These are phyloP conservation scores for Calonectria pseudoreteaudii DNA, from an alignment of 2,329 filamentous ascomycete genomes.

Conservation along the genomic window DNA sequence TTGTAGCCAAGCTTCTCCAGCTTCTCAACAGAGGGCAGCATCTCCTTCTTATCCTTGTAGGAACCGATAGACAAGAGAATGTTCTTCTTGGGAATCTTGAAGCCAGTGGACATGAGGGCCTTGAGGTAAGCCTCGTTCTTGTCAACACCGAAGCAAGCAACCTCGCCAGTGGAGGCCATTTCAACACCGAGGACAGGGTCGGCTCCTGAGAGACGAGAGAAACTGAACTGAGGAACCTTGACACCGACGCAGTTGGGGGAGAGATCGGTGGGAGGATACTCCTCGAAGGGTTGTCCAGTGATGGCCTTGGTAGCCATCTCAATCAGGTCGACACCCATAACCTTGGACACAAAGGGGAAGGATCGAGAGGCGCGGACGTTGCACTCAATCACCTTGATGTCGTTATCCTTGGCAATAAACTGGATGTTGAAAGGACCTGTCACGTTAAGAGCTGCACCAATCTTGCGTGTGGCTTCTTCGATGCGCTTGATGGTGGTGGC, in stretches of 20 bases:
- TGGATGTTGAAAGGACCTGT: slow-evolving; percentile 99
- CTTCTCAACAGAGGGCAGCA: slow-evolving; percentile 92
- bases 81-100: slow-evolving; percentile 95
- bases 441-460: slow-evolving; percentile 91
- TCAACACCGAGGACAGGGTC: slow-evolving; percentile 97
- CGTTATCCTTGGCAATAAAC: slow-evolving; percentile 99
- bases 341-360: slow-evolving; percentile 98
- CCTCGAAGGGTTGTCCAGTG: slow-evolving; percentile 82
- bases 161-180: slow-evolving; percentile 99
- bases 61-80: slow-evolving; percentile 95
- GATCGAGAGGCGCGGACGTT: slow-evolving; percentile 96
- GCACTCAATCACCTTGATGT: slow-evolving; percentile 99
- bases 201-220: slow-evolving; percentile 94
- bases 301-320: slow-evolving; percentile 99
- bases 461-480: slow-evolving; percentile 94
- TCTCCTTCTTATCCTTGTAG: slow-evolving; percentile 98
- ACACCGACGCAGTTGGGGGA: slow-evolving; percentile 89
- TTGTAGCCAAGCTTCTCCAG: slow-evolving; percentile 93
- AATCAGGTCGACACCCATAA: slow-evolving; percentile 97
- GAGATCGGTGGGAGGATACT: slow-evolving; percentile 83
- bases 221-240: slow-evolving; percentile 99
- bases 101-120: slow-evolving; percentile 93
- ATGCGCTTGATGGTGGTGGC: slow-evolving; percentile 90
- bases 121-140: slow-evolving; percentile 99
- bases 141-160: slow-evolving; percentile 94